Base-by-base conservation (phyloP, 306 rosid genomes). In the Hylodesmum podocarpum region DNA sequence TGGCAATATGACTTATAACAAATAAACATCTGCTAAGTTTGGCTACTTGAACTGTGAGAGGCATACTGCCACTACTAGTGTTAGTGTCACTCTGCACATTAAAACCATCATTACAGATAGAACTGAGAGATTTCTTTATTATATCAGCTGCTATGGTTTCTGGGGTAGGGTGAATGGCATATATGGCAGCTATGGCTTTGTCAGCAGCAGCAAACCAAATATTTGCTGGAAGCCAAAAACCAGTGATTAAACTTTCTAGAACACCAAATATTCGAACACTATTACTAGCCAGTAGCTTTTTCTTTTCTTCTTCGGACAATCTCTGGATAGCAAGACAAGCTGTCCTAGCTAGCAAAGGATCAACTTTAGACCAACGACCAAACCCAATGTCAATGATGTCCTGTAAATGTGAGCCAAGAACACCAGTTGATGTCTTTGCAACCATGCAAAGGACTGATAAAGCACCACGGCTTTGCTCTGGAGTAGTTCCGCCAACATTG, bases 161-260 rank as follows among this genome's bases (percentile, higher is more conserved):
- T 3, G 98, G 98, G 59, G 88, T 86, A 9, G 98, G 98, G 77
- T 94, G 97, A 73, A 89, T 83, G 39, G 90, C 72, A 77, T 94
- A 94, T 63, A 92, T 65, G 29, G 98, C 95, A 79, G 90, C 88
- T 81, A 94, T 88, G 65, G 96, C 96, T 84, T 87, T 89, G 77
- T 94, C 97, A 76, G 95, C 95, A 85, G 97, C 96, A 73, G 97
- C 87, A 69, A 90, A 94, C 98, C 98, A 94, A 66, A 89, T 89
- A 78, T 85, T 88, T 62, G 86, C 89, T 6, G 95, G 95, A 76
- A 94, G 92, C 96, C 89, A 90, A 83, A 70, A 90, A 16, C 96
- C 93, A 36, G 92, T 86, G 22, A 90, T 76, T 73, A 94, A 86
- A 80, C 90, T 94, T 77, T 92, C 95, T 47, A 94, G 79, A 77